Conservation (phyloP, 1,284 basidiomycete genomes). For the Mycosarcoma mackinlayi region DNA sequence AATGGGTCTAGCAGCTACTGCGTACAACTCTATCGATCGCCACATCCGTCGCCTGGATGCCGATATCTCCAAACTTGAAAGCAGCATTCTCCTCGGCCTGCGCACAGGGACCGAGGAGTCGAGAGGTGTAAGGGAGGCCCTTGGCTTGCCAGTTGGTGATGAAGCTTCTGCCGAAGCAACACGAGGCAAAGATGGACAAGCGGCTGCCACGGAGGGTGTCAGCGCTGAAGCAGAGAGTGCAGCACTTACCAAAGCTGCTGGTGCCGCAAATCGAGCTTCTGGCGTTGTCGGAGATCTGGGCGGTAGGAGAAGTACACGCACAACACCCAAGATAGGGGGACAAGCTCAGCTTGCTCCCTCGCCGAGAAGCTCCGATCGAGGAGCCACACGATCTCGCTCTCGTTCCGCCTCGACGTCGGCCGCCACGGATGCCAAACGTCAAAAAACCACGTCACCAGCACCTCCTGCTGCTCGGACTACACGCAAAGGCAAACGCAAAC, state of each 20-base stretch:
- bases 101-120: slow-evolving; percentile 54
- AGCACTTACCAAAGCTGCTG: slow-evolving; percentile 37
- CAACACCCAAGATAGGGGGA: slow-evolving; percentile 24
- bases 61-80: slow-evolving; percentile 65
- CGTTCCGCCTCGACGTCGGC: slow-evolving; percentile 6
- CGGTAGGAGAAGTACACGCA: slow-evolving; percentile 20
- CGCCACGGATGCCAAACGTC: slow-evolving; percentile 1
- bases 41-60: slow-evolving; percentile 72
- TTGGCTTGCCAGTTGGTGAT: slow-evolving; percentile 33
- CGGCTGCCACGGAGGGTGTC: background rate
- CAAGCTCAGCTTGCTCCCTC: slow-evolving; percentile 10
- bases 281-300: background rate
- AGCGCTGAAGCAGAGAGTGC: slow-evolving; percentile 39
- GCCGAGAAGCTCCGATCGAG: background rate
- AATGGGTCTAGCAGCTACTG: slow-evolving; percentile 71
- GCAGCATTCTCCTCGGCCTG: slow-evolving; percentile 56
- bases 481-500: slow-evolving; percentile 33
- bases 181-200: background rate
- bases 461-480: background rate
- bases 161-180: slow-evolving; percentile 1
- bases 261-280: slow-evolving; percentile 21
- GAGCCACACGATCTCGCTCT: slow-evolving; percentile 13
- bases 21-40: slow-evolving; percentile 72
- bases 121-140: slow-evolving; percentile 42
- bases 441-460: slow-evolving; percentile 3